A percentile compares a stretch with the other conserved stretches of the same genome.
Evolutionary conservation across 2,329 filamentous ascomycete species (phyloP).

Genomic region (Apiospora saccharicola): DNA sequence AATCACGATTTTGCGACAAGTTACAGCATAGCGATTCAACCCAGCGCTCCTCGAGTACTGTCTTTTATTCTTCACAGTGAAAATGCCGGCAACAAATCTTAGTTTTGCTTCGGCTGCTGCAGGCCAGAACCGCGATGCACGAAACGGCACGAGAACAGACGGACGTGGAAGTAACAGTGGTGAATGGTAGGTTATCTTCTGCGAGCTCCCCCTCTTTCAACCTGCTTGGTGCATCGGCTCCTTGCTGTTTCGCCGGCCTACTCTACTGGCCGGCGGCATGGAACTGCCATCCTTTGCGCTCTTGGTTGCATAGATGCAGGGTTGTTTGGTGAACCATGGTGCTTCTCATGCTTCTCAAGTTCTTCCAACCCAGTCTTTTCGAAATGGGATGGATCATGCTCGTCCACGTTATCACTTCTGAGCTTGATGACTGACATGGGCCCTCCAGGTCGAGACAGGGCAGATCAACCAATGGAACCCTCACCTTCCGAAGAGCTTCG

Average conservation of each 20-base stretch:
- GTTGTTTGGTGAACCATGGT: background rate
- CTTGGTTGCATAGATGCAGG: background rate
- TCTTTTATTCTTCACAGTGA: background rate
- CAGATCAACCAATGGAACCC: slow-evolving; percentile 66
- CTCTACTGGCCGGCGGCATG: background rate
- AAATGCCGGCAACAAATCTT: slow-evolving; percentile 77
- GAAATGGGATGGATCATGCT: background rate
- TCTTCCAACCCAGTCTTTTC: background rate
- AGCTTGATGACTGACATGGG: background rate
- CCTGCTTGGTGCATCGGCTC: background rate
- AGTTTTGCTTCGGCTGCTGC: slow-evolving; percentile 86
- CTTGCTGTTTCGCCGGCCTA: background rate
- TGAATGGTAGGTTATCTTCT: slow-evolving; percentile 70
- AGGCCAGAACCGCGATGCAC: slow-evolving; percentile 72
- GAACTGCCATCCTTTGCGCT: background rate
- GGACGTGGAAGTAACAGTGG: slow-evolving; percentile 64
- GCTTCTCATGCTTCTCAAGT: background rate
- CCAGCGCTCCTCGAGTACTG: background rate
- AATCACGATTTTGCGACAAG: slow-evolving; percentile 11
- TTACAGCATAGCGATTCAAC: slow-evolving; percentile 14
- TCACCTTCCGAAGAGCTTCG: slow-evolving; percentile 70
- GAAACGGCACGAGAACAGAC: slow-evolving; percentile 64
- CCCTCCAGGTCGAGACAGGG: slow-evolving; percentile 62
- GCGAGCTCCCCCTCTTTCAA: slow-evolving; percentile 7
- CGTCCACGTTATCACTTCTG: background rate